Evolutionary conservation across 495 filamentous ascomycete species (phyloP).

Genomic region (Parathielavia hyrcaniae): DNA sequence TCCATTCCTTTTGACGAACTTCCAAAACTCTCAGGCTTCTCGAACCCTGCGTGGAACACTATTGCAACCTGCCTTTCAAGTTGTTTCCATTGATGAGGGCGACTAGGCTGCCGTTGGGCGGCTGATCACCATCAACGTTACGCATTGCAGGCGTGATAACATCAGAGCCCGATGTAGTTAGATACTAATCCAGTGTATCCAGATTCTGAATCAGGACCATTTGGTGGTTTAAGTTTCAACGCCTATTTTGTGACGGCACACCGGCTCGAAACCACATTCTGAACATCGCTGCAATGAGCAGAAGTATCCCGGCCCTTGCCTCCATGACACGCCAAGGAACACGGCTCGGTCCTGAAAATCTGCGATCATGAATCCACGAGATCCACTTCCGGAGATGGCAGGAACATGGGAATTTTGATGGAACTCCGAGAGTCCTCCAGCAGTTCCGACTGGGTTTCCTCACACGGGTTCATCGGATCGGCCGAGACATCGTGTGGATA

Average conservation of each 20-base stretch:
- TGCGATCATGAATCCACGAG: slow-evolving; percentile 7
- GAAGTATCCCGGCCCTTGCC: background rate
- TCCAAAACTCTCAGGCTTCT: slow-evolving; percentile 7
- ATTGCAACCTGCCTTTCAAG: slow-evolving; percentile 10
- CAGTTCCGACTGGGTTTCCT: background rate
- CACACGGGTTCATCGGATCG: background rate
- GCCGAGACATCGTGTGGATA: too few relatives aligned
- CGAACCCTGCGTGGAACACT: background rate
- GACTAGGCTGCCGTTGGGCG: too few relatives aligned
- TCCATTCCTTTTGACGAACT: too few relatives aligned
- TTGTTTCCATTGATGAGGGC: too few relatives aligned
- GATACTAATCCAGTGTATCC: too few relatives aligned
- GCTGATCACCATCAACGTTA: background rate
- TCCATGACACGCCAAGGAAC: slow-evolving; percentile 10
- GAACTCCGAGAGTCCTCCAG: background rate
- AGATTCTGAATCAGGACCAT: too few relatives aligned
- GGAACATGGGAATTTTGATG: slow-evolving; percentile 3
- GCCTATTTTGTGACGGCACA: too few relatives aligned
- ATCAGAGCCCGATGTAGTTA: too few relatives aligned
- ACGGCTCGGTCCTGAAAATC: slow-evolving; percentile 10
- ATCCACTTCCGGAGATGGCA: slow-evolving; percentile 19
- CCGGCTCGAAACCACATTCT: too few relatives aligned
- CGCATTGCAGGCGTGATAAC: too few relatives aligned
- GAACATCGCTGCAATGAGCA: too few relatives aligned
- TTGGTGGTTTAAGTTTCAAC: too few relatives aligned